Conservation (phyloP, 495 filamentous ascomycete genomes). For the Podospora australis region DNA sequence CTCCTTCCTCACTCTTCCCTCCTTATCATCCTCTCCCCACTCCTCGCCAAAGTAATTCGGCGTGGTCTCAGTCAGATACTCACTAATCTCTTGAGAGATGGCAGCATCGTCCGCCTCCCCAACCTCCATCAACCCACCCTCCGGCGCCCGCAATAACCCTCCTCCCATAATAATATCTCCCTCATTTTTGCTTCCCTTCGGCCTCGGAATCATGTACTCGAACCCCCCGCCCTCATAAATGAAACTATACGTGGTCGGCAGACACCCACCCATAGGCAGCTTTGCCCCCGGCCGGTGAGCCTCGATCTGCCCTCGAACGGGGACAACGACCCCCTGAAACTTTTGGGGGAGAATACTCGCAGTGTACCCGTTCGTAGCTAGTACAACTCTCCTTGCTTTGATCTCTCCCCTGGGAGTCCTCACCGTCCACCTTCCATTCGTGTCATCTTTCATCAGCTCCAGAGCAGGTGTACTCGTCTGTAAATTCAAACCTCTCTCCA, state of each 20-base stretch:
- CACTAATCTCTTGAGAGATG: slow-evolving; percentile 47
- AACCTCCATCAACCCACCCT: slow-evolving; percentile 43
- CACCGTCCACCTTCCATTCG: slow-evolving; percentile 34
- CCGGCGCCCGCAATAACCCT: slow-evolving; percentile 43
- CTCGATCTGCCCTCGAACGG: slow-evolving; percentile 60
- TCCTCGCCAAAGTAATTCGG: slow-evolving; percentile 47
- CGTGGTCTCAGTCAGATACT: slow-evolving; percentile 42
- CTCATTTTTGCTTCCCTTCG: slow-evolving; percentile 33
- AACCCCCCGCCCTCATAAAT: slow-evolving; percentile 54
- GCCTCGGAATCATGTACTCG: slow-evolving; percentile 62
- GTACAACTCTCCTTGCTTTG: slow-evolving; percentile 47
- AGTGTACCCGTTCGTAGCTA: slow-evolving; percentile 72
- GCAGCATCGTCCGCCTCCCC: slow-evolving; percentile 54
- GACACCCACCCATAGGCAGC: slow-evolving; percentile 34
- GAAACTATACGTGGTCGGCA: slow-evolving; percentile 55
- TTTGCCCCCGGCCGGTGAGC: slow-evolving; percentile 50
- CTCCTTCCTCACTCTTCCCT: slow-evolving; percentile 50
- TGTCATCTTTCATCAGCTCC: background rate
- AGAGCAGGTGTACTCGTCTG: slow-evolving; percentile 52
- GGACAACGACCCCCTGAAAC: slow-evolving; percentile 57
- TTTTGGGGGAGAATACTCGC: slow-evolving; percentile 45
- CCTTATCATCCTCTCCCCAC: slow-evolving; percentile 53
- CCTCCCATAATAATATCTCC: slow-evolving; percentile 69
- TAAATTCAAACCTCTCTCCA: slow-evolving; percentile 51
- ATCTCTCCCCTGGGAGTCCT: slow-evolving; percentile 51